phyloP scores from a whole-genome alignment of 129 eudicot species.

The Centella asiatica region DNA sequence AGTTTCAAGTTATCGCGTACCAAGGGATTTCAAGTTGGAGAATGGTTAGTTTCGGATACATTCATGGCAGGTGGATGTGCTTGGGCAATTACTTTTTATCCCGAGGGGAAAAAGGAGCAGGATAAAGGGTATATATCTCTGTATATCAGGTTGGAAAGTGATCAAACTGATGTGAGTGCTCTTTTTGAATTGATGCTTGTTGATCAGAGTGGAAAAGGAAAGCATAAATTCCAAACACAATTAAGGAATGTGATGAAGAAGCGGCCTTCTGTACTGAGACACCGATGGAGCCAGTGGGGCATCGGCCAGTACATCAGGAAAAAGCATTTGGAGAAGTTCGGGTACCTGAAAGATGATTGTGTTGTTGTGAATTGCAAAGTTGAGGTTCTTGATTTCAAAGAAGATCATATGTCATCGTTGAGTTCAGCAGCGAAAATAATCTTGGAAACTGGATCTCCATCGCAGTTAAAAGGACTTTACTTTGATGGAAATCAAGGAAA shows the following conservation, averaged over 20 bases:
- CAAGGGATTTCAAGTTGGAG: neutral
- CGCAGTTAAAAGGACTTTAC: neutral
- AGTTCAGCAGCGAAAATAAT: neutral
- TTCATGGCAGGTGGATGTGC: neutral
- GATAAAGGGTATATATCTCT: neutral
- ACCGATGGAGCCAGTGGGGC: conserved; percentile 5
- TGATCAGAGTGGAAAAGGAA: conserved; percentile 8
- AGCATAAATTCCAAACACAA: conserved; percentile 3
- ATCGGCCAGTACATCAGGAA: neutral
- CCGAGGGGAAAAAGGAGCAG: neutral
- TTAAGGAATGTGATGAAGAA: neutral
- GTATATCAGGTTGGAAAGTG: conserved; percentile 4
- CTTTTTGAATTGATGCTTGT: conserved; percentile 2
- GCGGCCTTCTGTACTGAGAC: neutral
- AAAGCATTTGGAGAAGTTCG: neutral
- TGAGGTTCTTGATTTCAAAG: neutral
- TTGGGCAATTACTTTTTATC: neutral
- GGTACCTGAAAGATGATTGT: conserved; percentile 3
- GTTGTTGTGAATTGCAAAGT: conserved; percentile 4
- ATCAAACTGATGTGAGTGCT: conserved; percentile 2
- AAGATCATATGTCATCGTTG: neutral
- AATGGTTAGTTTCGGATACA: neutral
- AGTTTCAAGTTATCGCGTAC: neutral
- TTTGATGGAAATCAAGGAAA: neutral
- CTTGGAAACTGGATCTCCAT: neutral